Conservation (phyloP, 2,329 filamentous ascomycete species). For the Penicillium sp. region DNA sequence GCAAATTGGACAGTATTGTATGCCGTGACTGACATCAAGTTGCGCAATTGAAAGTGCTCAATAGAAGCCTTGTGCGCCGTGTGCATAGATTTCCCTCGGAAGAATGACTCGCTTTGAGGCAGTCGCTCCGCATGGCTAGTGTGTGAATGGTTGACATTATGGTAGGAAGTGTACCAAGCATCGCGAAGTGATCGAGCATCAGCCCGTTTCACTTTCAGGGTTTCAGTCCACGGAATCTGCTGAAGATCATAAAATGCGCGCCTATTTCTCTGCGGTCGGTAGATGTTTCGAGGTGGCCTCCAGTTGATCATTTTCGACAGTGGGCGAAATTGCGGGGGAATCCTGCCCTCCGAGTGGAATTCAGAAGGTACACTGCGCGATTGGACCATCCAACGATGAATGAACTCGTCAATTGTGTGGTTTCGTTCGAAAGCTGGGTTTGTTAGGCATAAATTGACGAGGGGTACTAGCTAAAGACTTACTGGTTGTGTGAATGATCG, state of each 20-base stretch:
- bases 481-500: conserved; percentile 33
- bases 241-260: conserved; percentile 40
- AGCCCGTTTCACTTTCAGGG: conserved; percentile 35
- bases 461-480: conserved; percentile 5
- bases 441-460: conserved; percentile 1
- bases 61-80: conserved; percentile 52
- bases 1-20: conserved; percentile 59
- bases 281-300: conserved; percentile 32
- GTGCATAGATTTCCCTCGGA: conserved; percentile 51
- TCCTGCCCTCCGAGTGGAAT: conserved; percentile 1
- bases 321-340: conserved; percentile 24
- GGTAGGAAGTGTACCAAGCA: conserved; percentile 43
- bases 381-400: conserved; percentile 41
- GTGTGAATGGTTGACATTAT: conserved; percentile 36
- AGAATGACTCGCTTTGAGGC: conserved; percentile 46
- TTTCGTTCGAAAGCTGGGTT: conserved; percentile 40
- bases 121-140: conserved; percentile 29
- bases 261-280: conserved; percentile 30
- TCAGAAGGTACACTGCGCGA: conserved; percentile 2
- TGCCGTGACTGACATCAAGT: conserved; percentile 55
- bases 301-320: conserved; percentile 36
- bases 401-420: conserved; percentile 44
- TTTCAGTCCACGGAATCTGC: conserved; percentile 43
- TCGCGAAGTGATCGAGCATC: conserved; percentile 41
- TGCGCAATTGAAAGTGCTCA: conserved; percentile 61